Conservation (phyloP, 306 rosid species). For the Ziziphus jujuba region DNA sequence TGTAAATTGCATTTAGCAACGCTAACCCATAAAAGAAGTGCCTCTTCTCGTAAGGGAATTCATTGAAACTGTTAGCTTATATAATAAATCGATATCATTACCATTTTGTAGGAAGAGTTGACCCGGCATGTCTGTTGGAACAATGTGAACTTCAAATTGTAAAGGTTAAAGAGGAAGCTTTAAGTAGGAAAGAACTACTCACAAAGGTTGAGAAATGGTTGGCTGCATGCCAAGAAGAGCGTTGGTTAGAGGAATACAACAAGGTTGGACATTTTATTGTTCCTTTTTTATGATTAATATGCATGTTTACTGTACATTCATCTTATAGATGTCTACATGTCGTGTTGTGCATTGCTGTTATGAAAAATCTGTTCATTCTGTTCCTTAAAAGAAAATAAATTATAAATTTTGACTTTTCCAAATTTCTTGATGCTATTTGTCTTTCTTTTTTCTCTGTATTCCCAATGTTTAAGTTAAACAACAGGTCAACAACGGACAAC, state of each 20-base stretch:
- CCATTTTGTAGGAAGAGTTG: constrained; percentile 36
- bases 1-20: no score
- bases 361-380: neutral
- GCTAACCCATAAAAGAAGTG: no score
- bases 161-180: constrained; percentile 58
- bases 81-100: neutral
- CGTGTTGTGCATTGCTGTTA: no score
- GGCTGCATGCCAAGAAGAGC: constrained; percentile 69
- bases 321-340: no score
- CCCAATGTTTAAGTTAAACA: neutral
- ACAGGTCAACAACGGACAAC: neutral
- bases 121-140: constrained; percentile 45
- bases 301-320: neutral
- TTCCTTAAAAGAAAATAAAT: neutral
- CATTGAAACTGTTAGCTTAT: no score
- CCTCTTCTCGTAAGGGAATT: no score
- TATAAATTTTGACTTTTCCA: neutral
- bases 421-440: neutral
- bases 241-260: constrained; percentile 89
- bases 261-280: constrained; percentile 44
- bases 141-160: constrained; percentile 57
- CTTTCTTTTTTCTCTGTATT: neutral
- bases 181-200: constrained; percentile 71
- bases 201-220: constrained; percentile 79
- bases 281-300: neutral